phyloP scores from a whole-genome alignment of 2,329 filamentous ascomycete species.

The Pseudogymnoascus sp. region DNA sequence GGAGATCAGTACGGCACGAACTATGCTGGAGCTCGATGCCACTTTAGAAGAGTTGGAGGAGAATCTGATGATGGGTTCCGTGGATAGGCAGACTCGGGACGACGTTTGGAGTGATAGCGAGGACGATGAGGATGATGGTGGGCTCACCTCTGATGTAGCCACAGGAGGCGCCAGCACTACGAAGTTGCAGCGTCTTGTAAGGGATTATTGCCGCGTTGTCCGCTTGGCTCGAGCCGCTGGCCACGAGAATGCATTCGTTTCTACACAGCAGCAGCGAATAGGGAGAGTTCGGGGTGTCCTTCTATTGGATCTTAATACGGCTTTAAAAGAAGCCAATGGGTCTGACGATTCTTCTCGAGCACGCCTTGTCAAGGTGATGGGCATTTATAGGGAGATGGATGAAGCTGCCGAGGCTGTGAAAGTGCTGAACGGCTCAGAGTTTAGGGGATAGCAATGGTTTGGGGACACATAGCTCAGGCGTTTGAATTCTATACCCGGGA shows the following conservation, averaged over 20 bases:
- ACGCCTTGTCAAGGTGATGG: slow-evolving; percentile 46
- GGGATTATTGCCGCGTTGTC: slow-evolving; percentile 49
- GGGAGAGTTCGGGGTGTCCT: slow-evolving; percentile 52
- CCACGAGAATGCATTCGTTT: slow-evolving; percentile 54
- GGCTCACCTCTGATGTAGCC: slow-evolving; percentile 21
- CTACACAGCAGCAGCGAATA: slow-evolving; percentile 47
- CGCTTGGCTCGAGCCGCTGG: slow-evolving; percentile 43
- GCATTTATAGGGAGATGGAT: slow-evolving; percentile 53
- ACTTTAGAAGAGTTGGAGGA: slow-evolving; percentile 55
- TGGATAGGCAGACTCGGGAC: slow-evolving; percentile 21
- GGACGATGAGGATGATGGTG: slow-evolving; percentile 31
- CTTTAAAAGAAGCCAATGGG: slow-evolving; percentile 48
- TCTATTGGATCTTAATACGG: slow-evolving; percentile 55
- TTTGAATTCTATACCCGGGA: slow-evolving; percentile 27
- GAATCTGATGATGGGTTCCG: slow-evolving; percentile 45
- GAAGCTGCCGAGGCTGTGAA: slow-evolving; percentile 52
- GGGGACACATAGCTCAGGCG: slow-evolving; percentile 39
- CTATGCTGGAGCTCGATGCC: slow-evolving; percentile 60
- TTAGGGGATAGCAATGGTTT: slow-evolving; percentile 14
- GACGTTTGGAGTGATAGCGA: slow-evolving; percentile 32
- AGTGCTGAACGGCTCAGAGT: slow-evolving; percentile 30
- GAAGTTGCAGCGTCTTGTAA: slow-evolving; percentile 45
- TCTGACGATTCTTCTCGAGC: slow-evolving; percentile 32
- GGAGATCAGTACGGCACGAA: slow-evolving; percentile 53
- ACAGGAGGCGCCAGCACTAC: slow-evolving; percentile 24